Conservation (phyloP, 805 yeast species). For the Yarrowia alimentaria region DNA sequence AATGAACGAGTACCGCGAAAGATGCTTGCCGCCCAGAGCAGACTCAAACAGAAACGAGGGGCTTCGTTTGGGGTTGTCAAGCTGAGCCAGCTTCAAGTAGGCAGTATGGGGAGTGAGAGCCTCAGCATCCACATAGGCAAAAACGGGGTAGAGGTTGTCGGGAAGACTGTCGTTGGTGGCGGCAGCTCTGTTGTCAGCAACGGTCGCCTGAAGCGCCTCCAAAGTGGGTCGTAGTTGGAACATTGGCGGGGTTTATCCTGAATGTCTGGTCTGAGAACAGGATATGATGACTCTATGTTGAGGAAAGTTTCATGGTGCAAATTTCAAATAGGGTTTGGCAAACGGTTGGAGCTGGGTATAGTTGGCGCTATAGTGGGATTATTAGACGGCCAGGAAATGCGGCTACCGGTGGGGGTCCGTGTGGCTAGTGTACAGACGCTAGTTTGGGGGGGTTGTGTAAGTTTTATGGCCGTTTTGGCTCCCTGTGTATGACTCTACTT, state of each 20-base stretch:
- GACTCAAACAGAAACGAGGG: conserved; percentile 79
- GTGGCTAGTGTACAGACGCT: no score
- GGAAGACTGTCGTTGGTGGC: conserved; percentile 17
- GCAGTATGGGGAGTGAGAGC: conserved; percentile 88
- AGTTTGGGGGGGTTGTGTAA: no score
- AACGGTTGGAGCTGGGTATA: no score
- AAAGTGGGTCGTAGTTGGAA: conserved; percentile 26
- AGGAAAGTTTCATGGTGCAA: conserved; percentile 24
- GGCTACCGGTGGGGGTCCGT: no score
- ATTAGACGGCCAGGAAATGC: no score
- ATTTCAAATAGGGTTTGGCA: conserved; percentile 25
- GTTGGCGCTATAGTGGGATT: no score
- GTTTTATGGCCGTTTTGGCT: no score
- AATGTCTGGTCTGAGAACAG: not conserved
- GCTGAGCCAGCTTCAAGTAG: conserved; percentile 71
- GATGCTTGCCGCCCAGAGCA: conserved; percentile 82
- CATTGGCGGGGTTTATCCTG: not conserved
- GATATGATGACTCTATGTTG: conserved; percentile 15
- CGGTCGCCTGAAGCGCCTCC: conserved; percentile 19
- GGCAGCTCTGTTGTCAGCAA: conserved; percentile 11
- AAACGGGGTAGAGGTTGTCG: conserved; percentile 75
- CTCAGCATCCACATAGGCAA: conserved; percentile 68
- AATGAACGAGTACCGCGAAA: conserved; percentile 87
- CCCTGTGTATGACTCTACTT: no score
- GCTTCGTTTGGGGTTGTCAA: conserved; percentile 45